A percentile compares a stretch with the other conserved stretches of the same genome.
Evolutionary conservation across 306 rosid species (phyloP).

Genomic region (Lupinus albus): DNA sequence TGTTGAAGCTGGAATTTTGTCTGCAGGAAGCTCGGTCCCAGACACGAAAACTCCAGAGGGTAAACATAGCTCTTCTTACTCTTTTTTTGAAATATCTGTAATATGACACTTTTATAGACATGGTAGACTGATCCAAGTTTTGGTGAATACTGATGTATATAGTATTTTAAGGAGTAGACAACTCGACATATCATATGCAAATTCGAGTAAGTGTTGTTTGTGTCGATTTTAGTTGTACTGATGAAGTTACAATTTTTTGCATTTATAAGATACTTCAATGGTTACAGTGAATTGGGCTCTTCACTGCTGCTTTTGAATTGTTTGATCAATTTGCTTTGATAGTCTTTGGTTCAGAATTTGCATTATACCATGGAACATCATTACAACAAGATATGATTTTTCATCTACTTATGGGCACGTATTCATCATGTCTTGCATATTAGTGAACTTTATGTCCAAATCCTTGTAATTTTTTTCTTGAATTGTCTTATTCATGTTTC

Average conservation of each 20-base stretch:
- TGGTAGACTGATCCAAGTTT: background rate
- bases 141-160: too few species aligned
- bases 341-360: constrained; percentile 19
- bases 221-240: background rate
- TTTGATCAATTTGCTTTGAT: constrained; percentile 18
- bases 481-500: too few species aligned
- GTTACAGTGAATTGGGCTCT: constrained; percentile 10
- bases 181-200: too few species aligned
- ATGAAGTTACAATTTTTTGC: background rate
- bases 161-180: background rate
- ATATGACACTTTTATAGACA: background rate
- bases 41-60: constrained; percentile 94
- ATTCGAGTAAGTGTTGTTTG: background rate
- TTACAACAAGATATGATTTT: constrained; percentile 3
- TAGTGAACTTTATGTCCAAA: background rate
- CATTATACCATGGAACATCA: constrained; percentile 21
- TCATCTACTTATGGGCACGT: constrained; percentile 3
- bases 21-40: constrained; percentile 93
- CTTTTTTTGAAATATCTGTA: background rate
- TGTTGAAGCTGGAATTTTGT: constrained; percentile 89
- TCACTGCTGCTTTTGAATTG: constrained; percentile 13
- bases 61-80: constrained; percentile 42
- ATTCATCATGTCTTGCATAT: background rate
- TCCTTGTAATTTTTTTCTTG: too few species aligned
- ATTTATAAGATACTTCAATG: background rate